A percentile compares a stretch with the other conserved stretches of the same genome.
Conservation (phyloP, 2,329 filamentous ascomycete species). For the Scedosporium dehoogii region DNA sequence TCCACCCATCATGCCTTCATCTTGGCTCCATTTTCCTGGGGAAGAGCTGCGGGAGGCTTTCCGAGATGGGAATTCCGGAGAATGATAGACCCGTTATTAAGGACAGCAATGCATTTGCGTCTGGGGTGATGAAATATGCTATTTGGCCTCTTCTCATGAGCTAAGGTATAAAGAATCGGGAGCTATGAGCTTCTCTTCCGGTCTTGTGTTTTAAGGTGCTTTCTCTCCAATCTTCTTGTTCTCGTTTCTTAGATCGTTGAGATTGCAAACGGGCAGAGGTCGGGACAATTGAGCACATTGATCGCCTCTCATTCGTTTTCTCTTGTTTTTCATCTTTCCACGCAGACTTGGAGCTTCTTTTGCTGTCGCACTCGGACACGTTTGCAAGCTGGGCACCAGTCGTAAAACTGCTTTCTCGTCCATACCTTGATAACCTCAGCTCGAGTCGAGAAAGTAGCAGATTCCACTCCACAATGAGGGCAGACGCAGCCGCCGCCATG, state of each 20-base stretch:
- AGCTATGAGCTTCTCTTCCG: background rate
- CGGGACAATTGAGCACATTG: too few relatives aligned
- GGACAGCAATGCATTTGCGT: background rate
- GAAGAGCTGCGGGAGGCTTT: background rate
- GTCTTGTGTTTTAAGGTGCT: background rate
- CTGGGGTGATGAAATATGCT: background rate
- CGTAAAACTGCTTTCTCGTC: background rate
- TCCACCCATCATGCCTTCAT: conserved; percentile 1
- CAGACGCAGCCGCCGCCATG: background rate
- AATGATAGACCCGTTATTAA: background rate
- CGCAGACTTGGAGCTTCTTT: too few relatives aligned
- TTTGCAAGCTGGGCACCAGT: too few relatives aligned
- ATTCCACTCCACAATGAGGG: background rate
- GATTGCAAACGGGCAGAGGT: too few relatives aligned
- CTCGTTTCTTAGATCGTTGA: background rate
- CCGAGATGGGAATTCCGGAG: conserved; percentile 1
- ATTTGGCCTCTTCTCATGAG: conserved; percentile 1
- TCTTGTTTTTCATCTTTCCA: background rate
- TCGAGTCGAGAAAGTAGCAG: background rate
- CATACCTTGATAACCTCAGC: background rate
- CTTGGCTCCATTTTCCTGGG: background rate
- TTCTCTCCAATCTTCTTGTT: background rate
- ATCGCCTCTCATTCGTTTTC: too few relatives aligned
- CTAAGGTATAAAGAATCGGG: background rate
- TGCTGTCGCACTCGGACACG: too few relatives aligned